These are phyloP conservation scores for Ogataea trehaloabstinens DNA, from an alignment of 805 yeast genomes.

Conservation along the genomic window DNA sequence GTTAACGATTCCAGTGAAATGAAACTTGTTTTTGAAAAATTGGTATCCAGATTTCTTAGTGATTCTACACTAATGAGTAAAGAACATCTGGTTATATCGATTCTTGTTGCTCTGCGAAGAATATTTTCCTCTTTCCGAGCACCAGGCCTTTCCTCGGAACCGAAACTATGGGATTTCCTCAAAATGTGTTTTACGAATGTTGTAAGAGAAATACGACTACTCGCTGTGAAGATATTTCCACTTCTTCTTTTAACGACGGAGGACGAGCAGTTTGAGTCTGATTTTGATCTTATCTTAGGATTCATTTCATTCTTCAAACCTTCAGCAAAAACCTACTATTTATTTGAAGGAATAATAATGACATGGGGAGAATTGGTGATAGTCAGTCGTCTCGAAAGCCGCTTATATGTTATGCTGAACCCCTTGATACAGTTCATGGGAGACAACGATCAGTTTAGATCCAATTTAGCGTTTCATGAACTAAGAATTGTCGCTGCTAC, in stretches of 20 bases:
- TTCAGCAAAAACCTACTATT: slow-evolving; percentile 30
- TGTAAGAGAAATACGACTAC: slow-evolving; percentile 55
- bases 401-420: slow-evolving; percentile 62
- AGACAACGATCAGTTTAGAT: slow-evolving; percentile 60
- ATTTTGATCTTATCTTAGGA: slow-evolving; percentile 45
- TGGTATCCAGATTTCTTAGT: slow-evolving; percentile 25
- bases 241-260: slow-evolving; percentile 43
- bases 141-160: slow-evolving; percentile 33
- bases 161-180: slow-evolving; percentile 39
- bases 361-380: slow-evolving; percentile 67
- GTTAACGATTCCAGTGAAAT: slow-evolving; percentile 17
- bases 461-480: slow-evolving; percentile 66
- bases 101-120: slow-evolving; percentile 45
- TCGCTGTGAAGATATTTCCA: slow-evolving; percentile 54
- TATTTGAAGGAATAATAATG: slow-evolving; percentile 58
- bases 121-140: slow-evolving; percentile 54
- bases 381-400: slow-evolving; percentile 58
- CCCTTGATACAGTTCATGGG: slow-evolving; percentile 66
- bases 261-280: slow-evolving; percentile 37
- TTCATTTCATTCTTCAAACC: slow-evolving; percentile 42
- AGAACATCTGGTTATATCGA: slow-evolving; percentile 37
- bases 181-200: slow-evolving; percentile 37
- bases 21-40: slow-evolving; percentile 26
- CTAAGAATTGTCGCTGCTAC: slow-evolving; percentile 56
- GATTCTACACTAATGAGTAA: slow-evolving; percentile 18